These are phyloP conservation scores for Melaleuca quinquenervia DNA, from an alignment of 345 rosid genomes.

Conservation along the genomic window DNA sequence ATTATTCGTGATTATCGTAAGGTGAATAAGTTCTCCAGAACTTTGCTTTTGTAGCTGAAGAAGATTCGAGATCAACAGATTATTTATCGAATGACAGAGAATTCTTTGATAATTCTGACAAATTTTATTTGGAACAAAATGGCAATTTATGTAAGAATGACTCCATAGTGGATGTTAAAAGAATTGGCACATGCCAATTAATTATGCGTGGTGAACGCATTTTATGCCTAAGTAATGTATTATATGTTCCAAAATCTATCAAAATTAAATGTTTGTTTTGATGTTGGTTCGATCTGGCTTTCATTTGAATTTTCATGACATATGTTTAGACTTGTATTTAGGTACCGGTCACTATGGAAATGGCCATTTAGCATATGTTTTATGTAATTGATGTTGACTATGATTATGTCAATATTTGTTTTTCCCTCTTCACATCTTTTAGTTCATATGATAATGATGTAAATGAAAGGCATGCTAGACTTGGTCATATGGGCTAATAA, in stretches of 20 bases:
- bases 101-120: not conserved
- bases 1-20: not conserved
- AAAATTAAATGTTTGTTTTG: not conserved
- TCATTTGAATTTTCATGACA: not conserved
- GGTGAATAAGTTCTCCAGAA: not conserved
- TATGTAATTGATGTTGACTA: not conserved
- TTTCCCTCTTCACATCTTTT: not conserved
- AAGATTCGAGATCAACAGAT: not conserved
- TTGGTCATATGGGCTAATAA: not conserved
- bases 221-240: not conserved
- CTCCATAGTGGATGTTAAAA: not conserved
- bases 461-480: not conserved
- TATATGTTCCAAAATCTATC: not conserved
- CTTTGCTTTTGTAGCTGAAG: not conserved
- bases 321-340: not conserved
- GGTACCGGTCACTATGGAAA: not conserved
- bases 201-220: no score
- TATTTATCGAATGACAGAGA: not conserved
- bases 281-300: not conserved
- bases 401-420: not conserved
- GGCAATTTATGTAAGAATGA: not conserved
- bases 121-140: not conserved
- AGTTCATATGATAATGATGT: not conserved
- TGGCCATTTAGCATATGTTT: not conserved
- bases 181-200: no score